Conservation (phyloP, 2,329 filamentous ascomycete species). For the Neopestalotiopsis rosae region DNA sequence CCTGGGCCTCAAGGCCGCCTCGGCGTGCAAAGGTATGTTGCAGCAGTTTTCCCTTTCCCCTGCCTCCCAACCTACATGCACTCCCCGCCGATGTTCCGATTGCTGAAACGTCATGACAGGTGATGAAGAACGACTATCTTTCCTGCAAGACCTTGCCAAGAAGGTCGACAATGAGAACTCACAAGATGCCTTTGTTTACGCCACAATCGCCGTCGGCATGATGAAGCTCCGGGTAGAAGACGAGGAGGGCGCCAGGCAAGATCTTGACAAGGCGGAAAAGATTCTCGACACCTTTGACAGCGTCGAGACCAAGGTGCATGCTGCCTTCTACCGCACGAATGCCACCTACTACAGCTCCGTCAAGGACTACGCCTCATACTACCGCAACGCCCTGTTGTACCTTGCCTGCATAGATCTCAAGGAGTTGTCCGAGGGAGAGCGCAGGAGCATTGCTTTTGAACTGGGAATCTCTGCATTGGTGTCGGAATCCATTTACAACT, state of each 20-base stretch:
- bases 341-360: constrained; percentile 95
- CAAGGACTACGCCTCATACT: constrained; percentile 93
- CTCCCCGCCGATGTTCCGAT: neutral
- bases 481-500: constrained; percentile 97
- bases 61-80: neutral
- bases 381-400: constrained; percentile 96
- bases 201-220: constrained; percentile 85
- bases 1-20: constrained; percentile 84
- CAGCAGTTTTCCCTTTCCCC: neutral
- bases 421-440: constrained; percentile 75
- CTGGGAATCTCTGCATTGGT: constrained; percentile 91
- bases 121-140: constrained; percentile 82
- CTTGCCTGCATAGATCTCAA: constrained; percentile 91
- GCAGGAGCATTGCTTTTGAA: constrained; percentile 85
- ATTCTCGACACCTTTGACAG: constrained; percentile 92
- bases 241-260: constrained; percentile 81
- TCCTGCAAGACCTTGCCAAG: constrained; percentile 81
- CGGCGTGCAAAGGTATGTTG: constrained; percentile 75
- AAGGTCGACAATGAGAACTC: constrained; percentile 92
- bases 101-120: constrained; percentile 56
- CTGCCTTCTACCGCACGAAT: constrained; percentile 94
- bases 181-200: constrained; percentile 95
- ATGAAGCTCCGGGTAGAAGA: constrained; percentile 84
- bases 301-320: constrained; percentile 94
- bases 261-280: constrained; percentile 84